Conservation (phyloP, 352 stramenopile species). For the Phytophthora lateralis region DNA sequence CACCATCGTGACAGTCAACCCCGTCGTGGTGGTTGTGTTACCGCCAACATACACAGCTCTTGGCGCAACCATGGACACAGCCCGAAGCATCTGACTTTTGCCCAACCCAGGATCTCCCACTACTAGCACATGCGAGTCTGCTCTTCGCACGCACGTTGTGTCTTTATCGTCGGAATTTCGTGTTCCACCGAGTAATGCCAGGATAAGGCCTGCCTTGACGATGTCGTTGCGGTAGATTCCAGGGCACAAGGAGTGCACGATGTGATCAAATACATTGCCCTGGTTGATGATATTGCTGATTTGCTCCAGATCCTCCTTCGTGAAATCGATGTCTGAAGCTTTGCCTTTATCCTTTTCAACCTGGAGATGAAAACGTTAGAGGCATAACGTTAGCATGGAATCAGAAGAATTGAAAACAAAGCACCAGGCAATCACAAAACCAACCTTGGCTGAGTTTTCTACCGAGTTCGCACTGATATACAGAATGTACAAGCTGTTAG, state of each 20-base stretch:
- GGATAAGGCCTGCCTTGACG: slow-evolving; percentile 97
- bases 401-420: no score
- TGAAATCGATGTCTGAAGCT: slow-evolving; percentile 76
- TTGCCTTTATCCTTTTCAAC: slow-evolving; percentile 58
- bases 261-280: slow-evolving; percentile 92
- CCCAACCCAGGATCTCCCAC: slow-evolving; percentile 96
- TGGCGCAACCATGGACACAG: slow-evolving; percentile 90
- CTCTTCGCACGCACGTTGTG: slow-evolving; percentile 73
- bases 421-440: slow-evolving; percentile 1
- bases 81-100: slow-evolving; percentile 96
- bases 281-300: slow-evolving; percentile 91
- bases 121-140: slow-evolving; percentile 95
- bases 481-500: slow-evolving; percentile 94
- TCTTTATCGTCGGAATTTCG: slow-evolving; percentile 64
- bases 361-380: slow-evolving; percentile 7
- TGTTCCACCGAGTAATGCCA: slow-evolving; percentile 96
- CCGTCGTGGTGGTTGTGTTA: slow-evolving; percentile 96
- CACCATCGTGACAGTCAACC: slow-evolving; percentile 96
- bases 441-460: slow-evolving; percentile 65
- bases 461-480: slow-evolving; percentile 95
- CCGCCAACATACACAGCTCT: slow-evolving; percentile 97
- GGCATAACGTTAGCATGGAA: no score
- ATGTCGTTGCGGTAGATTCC: slow-evolving; percentile 97
- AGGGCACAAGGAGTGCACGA: slow-evolving; percentile 95
- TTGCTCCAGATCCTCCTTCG: slow-evolving; percentile 90